phyloP scores from a whole-genome alignment of 345 rosid genomes.

The Pistacia integerrima region DNA sequence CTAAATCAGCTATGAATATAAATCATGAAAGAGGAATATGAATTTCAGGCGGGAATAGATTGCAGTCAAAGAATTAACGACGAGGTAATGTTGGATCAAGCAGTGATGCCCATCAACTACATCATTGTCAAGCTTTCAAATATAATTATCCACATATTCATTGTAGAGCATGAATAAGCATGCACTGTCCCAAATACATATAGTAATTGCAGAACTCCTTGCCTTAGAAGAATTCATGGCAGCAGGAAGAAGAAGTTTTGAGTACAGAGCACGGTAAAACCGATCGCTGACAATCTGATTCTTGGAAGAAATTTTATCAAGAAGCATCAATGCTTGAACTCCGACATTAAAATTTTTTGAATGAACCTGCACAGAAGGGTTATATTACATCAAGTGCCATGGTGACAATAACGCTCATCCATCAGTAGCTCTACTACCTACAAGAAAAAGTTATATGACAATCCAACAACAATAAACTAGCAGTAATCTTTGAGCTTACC shows the following conservation, averaged over 20 bases:
- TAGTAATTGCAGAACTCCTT: slow-evolving; percentile 28
- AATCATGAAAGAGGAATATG: not conserved
- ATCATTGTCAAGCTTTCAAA: not conserved
- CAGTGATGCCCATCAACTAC: not conserved
- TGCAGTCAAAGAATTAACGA: not conserved
- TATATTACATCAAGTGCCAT: slow-evolving; percentile 16
- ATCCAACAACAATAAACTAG: slow-evolving; percentile 8
- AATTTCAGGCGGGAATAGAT: not conserved
- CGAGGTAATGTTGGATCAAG: not conserved
- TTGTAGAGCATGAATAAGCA: not conserved
- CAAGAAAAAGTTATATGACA: not conserved
- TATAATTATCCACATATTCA: not conserved
- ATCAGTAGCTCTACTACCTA: not conserved
- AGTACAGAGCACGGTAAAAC: slow-evolving; percentile 89
- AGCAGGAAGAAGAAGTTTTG: slow-evolving; percentile 89
- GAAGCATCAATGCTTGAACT: slow-evolving; percentile 93
- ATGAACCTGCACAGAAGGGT: slow-evolving; percentile 67
- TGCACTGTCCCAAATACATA: not conserved
- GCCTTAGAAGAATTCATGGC: slow-evolving; percentile 96
- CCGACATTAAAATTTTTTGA: slow-evolving; percentile 92
- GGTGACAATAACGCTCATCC: slow-evolving; percentile 2
- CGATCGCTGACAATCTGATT: slow-evolving; percentile 94
- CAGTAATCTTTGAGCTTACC: slow-evolving; percentile 43
- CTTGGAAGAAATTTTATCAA: slow-evolving; percentile 93
- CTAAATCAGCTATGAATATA: not conserved